Evolutionary conservation across 148 eudicot species (phyloP).

Genomic region (Rhododendron mucronatum): DNA sequence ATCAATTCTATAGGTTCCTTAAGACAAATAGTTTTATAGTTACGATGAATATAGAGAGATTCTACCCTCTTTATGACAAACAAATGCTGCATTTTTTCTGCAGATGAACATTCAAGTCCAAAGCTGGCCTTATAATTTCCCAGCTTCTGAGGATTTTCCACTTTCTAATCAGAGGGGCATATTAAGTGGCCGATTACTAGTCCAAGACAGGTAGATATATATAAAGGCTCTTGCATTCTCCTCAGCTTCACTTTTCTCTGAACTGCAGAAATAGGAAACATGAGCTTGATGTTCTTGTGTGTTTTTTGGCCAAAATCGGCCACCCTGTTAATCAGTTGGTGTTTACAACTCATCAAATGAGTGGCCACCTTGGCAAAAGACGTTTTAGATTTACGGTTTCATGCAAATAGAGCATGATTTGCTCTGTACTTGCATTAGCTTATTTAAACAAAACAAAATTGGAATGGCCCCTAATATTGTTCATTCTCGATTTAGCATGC

Average conservation of each 20-base stretch:
- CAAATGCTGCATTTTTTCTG: not conserved
- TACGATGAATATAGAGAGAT: not conserved
- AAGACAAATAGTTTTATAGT: not conserved
- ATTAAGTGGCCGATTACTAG: conserved; percentile 57
- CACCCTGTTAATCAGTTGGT: not conserved
- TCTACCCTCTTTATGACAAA: not conserved
- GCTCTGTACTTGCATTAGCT: not conserved
- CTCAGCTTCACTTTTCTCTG: not conserved
- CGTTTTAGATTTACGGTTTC: not conserved
- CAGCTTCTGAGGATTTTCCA: conserved; percentile 75
- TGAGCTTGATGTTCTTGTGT: not conserved
- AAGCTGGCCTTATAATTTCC: conserved; percentile 84
- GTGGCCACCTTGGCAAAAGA: not conserved
- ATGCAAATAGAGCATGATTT: not conserved
- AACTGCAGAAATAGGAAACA: not conserved
- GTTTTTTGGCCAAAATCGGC: not conserved
- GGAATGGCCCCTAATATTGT: not conserved
- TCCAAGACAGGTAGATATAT: conserved; percentile 48
- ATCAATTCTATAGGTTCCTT: not conserved
- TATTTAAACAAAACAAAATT: not conserved
- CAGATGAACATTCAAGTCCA: conserved; percentile 51
- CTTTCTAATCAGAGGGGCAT: conserved; percentile 58
- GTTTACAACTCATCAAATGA: not conserved
- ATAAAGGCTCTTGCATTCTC: not conserved
- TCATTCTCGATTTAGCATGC: not conserved